These are phyloP conservation scores for Primulina eburnea DNA, from an alignment of 257 asterid genomes.

Conservation along the genomic window DNA sequence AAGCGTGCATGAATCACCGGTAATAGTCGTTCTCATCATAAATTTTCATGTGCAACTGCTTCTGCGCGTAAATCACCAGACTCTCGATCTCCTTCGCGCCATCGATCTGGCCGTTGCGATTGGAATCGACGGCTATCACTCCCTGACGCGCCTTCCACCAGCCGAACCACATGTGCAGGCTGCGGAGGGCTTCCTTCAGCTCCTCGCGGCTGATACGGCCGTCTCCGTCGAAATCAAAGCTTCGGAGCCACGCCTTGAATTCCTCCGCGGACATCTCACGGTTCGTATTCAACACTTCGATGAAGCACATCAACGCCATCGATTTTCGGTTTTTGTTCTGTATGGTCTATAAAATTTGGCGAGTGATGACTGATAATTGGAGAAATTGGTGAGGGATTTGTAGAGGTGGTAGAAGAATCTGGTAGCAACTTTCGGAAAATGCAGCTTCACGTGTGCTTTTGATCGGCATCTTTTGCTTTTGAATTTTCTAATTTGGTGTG, in stretches of 20 bases:
- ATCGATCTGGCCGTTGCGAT: constrained; percentile 21
- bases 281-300: constrained; percentile 18
- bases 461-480: too few relatives aligned
- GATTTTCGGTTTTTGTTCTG: too few relatives aligned
- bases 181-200: constrained; percentile 31
- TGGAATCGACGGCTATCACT: constrained; percentile 26
- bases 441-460: too few relatives aligned
- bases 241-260: constrained; percentile 32
- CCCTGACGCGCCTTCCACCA: constrained; percentile 32
- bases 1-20: too few relatives aligned
- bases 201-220: constrained; percentile 33
- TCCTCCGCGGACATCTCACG: constrained; percentile 32
- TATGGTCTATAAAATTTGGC: too few relatives aligned
- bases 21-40: constrained; percentile 1
- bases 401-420: too few relatives aligned
- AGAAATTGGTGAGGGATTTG: too few relatives aligned
- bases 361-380: too few relatives aligned
- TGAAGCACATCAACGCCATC: constrained; percentile 31
- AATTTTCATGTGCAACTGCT: constrained; percentile 30
- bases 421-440: too few relatives aligned
- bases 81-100: constrained; percentile 28
- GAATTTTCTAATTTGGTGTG: too few relatives aligned
- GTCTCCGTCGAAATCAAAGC: constrained; percentile 27
- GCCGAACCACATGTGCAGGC: constrained; percentile 29
- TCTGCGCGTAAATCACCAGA: constrained; percentile 28